Percentiles rank a stretch among this genome's conserved stretches.
phyloP scores from a whole-genome alignment of 306 rosid species.

The Abrus pulchellus region DNA sequence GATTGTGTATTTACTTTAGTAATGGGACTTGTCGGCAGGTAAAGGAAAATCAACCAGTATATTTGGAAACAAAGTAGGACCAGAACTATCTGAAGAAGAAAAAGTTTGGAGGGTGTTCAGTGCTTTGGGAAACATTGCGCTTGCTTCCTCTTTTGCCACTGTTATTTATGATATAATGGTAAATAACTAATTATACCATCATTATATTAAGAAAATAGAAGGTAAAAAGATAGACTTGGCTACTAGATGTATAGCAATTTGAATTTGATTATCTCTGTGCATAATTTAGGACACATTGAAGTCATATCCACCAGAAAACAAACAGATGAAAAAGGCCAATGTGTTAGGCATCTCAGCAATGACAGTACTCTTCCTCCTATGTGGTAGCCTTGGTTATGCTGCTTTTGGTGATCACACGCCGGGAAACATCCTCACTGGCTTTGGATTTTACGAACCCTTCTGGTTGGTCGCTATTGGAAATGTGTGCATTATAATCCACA shows the following conservation, averaged over 20 bases:
- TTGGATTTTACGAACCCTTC: constrained; percentile 64
- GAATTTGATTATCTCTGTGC: neutral
- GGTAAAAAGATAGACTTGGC: neutral
- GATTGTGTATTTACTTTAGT: neutral
- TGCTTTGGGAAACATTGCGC: constrained; percentile 77
- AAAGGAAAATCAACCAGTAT: constrained; percentile 50
- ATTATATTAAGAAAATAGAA: neutral
- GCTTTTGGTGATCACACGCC: constrained; percentile 73
- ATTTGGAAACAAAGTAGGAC: constrained; percentile 50
- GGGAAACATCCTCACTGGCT: constrained; percentile 71
- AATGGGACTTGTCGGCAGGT: constrained; percentile 44
- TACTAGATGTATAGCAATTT: neutral
- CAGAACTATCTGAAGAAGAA: constrained; percentile 52
- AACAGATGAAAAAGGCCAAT: constrained; percentile 68
- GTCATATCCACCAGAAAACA: constrained; percentile 66
- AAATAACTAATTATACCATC: neutral
- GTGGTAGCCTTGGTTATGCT: constrained; percentile 68
- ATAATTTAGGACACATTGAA: constrained; percentile 64
- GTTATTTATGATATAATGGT: constrained; percentile 69
- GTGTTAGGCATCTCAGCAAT: constrained; percentile 53
- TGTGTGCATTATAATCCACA: constrained; percentile 61
- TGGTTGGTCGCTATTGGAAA: constrained; percentile 70
- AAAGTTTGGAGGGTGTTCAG: constrained; percentile 69
- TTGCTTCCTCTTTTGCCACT: constrained; percentile 68
- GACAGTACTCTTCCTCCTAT: constrained; percentile 55